phyloP scores from a whole-genome alignment of 164 flowering plant genomes.

The Chloranthus sessilifolius region DNA sequence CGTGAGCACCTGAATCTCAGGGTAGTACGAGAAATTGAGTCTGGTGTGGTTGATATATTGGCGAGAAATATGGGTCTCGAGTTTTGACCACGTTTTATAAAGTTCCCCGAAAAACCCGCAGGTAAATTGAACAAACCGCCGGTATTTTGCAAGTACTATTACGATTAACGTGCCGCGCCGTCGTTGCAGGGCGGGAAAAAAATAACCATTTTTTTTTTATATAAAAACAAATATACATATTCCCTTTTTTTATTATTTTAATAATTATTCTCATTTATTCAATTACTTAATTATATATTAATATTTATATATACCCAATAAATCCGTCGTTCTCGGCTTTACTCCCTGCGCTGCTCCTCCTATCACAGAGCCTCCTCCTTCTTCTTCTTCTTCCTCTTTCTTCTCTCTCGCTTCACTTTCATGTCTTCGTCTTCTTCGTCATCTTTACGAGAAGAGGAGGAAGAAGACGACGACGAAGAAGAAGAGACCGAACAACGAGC shows the following conservation, averaged over 20 bases:
- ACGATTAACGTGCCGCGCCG: conserved; percentile 29
- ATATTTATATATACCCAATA: conserved; percentile 2
- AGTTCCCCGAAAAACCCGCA: too few species aligned
- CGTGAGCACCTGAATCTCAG: too few species aligned
- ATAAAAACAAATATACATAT: background rate
- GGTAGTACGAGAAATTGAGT: too few species aligned
- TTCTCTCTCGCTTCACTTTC: background rate
- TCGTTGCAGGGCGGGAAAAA: conserved; percentile 34
- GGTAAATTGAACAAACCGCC: conserved; percentile 3
- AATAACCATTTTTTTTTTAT: background rate
- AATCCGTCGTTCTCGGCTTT: background rate
- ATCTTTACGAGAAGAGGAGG: conserved; percentile 10
- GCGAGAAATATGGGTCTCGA: too few species aligned
- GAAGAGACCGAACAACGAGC: background rate
- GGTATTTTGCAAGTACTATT: background rate
- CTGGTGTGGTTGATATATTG: too few species aligned
- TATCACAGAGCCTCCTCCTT: background rate
- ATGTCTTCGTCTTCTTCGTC: conserved; percentile 28
- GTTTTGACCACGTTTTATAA: too few species aligned
- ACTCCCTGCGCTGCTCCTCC: background rate
- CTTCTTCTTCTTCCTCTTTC: background rate
- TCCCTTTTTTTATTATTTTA: too few species aligned
- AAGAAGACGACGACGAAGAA: conserved; percentile 5
- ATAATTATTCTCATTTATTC: too few species aligned
- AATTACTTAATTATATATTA: too few species aligned